Conservation (phyloP, 2,329 filamentous ascomycete genomes). For the Colletotrichum sp. region DNA sequence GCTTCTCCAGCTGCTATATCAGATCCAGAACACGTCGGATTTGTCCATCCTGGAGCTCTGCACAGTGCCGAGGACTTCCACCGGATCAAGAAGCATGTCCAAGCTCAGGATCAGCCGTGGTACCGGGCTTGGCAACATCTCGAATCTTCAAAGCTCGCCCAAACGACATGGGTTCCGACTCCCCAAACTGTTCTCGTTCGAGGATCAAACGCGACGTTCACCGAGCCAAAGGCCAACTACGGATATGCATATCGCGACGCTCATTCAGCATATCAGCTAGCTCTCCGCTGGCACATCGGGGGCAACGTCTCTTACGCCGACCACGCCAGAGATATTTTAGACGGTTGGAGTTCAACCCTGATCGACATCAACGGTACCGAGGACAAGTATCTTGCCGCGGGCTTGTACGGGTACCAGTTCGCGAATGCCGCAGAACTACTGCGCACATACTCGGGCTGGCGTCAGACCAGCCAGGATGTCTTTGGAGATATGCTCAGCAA, state of each 20-base stretch:
- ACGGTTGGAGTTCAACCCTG: not conserved
- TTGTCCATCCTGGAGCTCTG: not conserved
- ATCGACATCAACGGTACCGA: not conserved
- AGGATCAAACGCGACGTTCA: not conserved
- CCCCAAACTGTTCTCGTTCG: not conserved
- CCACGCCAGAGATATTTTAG: not conserved
- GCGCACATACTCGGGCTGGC: not conserved
- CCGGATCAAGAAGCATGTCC: not conserved
- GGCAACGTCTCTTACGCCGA: not conserved
- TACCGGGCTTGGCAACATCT: not conserved
- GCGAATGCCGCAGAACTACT: not conserved
- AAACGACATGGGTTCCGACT: not conserved
- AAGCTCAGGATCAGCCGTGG: not conserved
- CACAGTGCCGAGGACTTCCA: not conserved
- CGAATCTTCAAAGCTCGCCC: not conserved
- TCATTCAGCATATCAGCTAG: not conserved
- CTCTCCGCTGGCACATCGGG: not conserved
- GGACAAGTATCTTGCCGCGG: not conserved
- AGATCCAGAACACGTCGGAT: fast-evolving
- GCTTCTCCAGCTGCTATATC: not conserved
- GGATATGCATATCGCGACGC: not conserved
- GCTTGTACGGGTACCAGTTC: not conserved
- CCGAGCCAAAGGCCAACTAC: not conserved
- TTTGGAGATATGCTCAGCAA: not conserved
- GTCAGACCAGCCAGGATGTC: not conserved